Evolutionary conservation across 768 basidiomycete species (phyloP).

Genomic region (Kwoniella sp.): DNA sequence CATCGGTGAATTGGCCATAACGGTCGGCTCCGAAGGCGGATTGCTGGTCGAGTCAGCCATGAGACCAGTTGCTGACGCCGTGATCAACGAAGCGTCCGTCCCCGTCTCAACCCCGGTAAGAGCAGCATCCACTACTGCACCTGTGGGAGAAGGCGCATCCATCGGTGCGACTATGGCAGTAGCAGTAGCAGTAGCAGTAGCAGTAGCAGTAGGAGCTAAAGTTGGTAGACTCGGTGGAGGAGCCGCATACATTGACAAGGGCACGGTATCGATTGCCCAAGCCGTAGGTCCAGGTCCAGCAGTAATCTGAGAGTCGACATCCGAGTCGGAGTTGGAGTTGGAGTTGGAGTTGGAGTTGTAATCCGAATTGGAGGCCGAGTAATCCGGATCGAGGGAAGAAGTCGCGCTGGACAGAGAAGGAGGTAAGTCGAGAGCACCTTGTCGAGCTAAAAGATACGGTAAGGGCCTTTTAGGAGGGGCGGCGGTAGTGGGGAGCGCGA

Average conservation of each 20-base stretch:
- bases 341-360: not conserved
- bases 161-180: too few relatives aligned
- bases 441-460: conserved; percentile 12
- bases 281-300: not conserved
- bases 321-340: not conserved
- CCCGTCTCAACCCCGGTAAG: too few relatives aligned
- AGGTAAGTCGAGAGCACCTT: conserved; percentile 11
- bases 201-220: not conserved
- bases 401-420: conserved; percentile 10
- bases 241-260: not conserved
- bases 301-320: not conserved
- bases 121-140: too few relatives aligned
- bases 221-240: not conserved
- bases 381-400: not conserved
- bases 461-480: conserved; percentile 7
- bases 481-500: conserved; percentile 3
- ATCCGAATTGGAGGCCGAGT: not conserved
- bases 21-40: not conserved
- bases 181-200: too few relatives aligned
- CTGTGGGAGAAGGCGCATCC: too few relatives aligned
- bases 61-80: not conserved
- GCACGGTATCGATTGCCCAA: conserved; percentile 6
- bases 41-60: not conserved
- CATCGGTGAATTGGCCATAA: not conserved
- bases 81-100: too few relatives aligned